Base-by-base conservation (phyloP, 768 basidiomycete genomes). In the Kockovaella imperatae region DNA sequence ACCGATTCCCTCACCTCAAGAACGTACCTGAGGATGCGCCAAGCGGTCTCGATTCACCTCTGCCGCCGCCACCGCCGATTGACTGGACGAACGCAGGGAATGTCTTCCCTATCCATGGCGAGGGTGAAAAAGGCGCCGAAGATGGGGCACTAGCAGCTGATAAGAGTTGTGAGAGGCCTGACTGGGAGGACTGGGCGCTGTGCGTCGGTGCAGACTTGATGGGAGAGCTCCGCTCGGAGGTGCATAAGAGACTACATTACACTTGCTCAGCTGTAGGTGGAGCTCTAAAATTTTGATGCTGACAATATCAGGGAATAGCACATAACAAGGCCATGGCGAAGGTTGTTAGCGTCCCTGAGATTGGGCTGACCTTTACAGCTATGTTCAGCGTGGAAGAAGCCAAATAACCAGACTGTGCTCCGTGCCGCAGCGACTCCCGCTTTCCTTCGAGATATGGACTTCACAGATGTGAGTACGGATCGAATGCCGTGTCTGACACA, bases 301-400 rank as follows among this genome's bases (percentile, higher is more conserved):
- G 28, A 28, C 20, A 23, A 29, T 32, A 21, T 3, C 59, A 90
- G 87, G 90, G 90, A 1, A 82, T 96, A 48, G 81, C 87, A 13
- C 77, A 88, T 62, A 96, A 93, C 64, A 95, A 96, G 69, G 91
- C 91, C 59, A 76, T 97, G 21, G 86, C 95, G 0, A 99, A 99
- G 78, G 88, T 87, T 46, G 41, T 62, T 35, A 3, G 17, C 34
- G 28, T 25, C 24, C 6, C 15, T 6, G 10, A 20, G 1, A 35
- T 35, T 10, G 3, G 2, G 14, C 41, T 54, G 24, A 40, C 47
- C 49, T 21, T 45, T 26, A 26, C 50, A 91, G 86, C 78, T 99
- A 15, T 79, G 81, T 30, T 89, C 90, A 6, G 93, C 87, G 1
- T 89, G 87, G 74, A 83, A 82, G 74, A 99, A 99, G 66, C 87